A percentile compares a stretch with the other conserved stretches of the same genome.
These are phyloP conservation scores for Heteromeles arbutifolia DNA, from an alignment of 306 rosid genomes.

Conservation along the genomic window DNA sequence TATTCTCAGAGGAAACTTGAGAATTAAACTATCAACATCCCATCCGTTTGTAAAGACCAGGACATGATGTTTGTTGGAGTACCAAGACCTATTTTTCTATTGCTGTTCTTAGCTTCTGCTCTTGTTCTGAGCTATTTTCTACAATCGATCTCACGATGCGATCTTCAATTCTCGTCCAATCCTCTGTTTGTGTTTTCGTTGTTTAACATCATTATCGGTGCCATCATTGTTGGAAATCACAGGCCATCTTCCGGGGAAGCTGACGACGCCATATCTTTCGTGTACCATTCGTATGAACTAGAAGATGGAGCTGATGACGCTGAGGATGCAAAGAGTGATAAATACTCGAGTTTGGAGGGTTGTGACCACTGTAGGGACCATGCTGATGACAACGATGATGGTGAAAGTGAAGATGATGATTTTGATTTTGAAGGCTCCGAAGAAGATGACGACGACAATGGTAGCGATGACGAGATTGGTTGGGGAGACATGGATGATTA, in stretches of 20 bases:
- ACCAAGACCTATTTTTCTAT: background rate
- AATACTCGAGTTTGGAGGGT: background rate
- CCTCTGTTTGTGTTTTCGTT: conserved; percentile 26
- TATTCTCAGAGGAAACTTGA: background rate
- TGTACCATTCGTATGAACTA: background rate
- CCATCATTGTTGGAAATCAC: conserved; percentile 17
- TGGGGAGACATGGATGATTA: conserved; percentile 18
- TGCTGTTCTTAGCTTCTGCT: conserved; percentile 11
- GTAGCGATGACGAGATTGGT: background rate
- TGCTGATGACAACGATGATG: background rate
- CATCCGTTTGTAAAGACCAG: background rate
- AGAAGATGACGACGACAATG: conserved; percentile 1
- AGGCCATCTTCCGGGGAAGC: conserved; percentile 14
- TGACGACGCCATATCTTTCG: background rate
- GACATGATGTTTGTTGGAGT: conserved; percentile 13
- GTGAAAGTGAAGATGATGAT: conserved; percentile 1
- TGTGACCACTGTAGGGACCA: background rate
- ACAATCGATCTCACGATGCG: background rate
- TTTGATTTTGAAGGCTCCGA: background rate
- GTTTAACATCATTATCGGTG: conserved; percentile 24
- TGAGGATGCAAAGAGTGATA: background rate
- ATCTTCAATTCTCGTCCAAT: conserved; percentile 7
- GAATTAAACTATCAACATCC: background rate
- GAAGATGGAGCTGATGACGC: background rate
- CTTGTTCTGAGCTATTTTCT: background rate